phyloP scores from a whole-genome alignment of 202 grass and related monocot genomes.

The Bolboschoenoplectus hybrid region DNA sequence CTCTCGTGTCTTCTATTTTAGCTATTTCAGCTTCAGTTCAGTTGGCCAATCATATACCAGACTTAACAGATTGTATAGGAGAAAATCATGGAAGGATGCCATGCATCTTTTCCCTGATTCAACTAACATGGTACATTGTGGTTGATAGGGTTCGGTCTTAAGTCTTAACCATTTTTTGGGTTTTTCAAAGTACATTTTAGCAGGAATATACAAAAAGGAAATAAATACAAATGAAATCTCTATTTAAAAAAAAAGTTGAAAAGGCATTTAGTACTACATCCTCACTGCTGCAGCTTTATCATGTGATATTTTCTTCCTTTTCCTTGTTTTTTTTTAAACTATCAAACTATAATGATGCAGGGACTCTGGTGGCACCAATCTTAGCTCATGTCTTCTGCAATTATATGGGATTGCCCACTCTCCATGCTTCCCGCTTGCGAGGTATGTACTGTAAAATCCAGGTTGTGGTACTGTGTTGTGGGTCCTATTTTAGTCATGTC shows the following conservation, averaged over 20 bases:
- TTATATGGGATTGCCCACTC: conserved; percentile 79
- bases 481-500: not conserved
- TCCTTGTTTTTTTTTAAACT: conserved; percentile 16
- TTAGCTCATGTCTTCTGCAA: conserved; percentile 90
- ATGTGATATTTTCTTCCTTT: conserved; percentile 33
- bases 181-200: conserved; percentile 31
- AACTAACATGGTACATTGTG: conserved; percentile 30
- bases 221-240: not conserved
- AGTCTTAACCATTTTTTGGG: not conserved
- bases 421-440: conserved; percentile 50
- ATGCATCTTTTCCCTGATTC: conserved; percentile 25
- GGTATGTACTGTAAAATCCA: conserved; percentile 43
- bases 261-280: conserved; percentile 28
- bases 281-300: not conserved
- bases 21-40: conserved; percentile 2
- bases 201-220: not conserved
- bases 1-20: conserved; percentile 29
- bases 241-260: conserved; percentile 35
- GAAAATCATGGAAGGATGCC: conserved; percentile 24
- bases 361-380: conserved; percentile 69
- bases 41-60: conserved; percentile 11
- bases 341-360: conserved; percentile 42
- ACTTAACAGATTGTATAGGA: not conserved
- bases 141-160: conserved; percentile 15
- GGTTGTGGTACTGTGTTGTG: conserved; percentile 28